phyloP scores from a whole-genome alignment of 306 rosid genomes.

The Fragaria vesca region DNA sequence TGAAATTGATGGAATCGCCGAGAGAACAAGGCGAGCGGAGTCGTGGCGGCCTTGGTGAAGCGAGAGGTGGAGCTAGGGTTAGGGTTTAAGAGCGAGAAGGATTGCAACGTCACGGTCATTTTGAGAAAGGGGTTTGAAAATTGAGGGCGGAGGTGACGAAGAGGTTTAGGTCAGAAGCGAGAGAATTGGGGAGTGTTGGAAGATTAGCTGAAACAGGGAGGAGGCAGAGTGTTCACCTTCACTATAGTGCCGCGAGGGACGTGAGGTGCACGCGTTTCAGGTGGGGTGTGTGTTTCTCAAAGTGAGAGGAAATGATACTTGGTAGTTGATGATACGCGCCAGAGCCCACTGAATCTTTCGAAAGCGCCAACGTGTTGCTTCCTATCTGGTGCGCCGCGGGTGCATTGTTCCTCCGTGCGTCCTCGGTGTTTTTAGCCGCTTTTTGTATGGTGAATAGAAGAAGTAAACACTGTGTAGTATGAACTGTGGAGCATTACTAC shows the following conservation, averaged over 20 bases:
- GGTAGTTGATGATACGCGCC: neutral
- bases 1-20: conserved; percentile 45
- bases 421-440: too few relatives aligned
- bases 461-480: too few relatives aligned
- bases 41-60: conserved; percentile 20
- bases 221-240: neutral
- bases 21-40: conserved; percentile 23
- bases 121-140: neutral
- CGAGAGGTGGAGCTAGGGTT: conserved; percentile 31
- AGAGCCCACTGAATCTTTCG: conserved; percentile 18
- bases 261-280: neutral
- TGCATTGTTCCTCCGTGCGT: neutral
- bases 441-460: too few relatives aligned
- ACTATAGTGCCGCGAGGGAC: neutral
- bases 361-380: neutral
- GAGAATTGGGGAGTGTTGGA: neutral
- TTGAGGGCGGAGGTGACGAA: conserved; percentile 19
- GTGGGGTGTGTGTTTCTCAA: neutral
- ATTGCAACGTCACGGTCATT: conserved; percentile 55
- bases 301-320: neutral
- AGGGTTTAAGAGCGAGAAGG: conserved; percentile 60
- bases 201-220: neutral
- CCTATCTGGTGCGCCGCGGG: neutral
- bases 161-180: neutral
- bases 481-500: too few relatives aligned